Base-by-base conservation (phyloP, 2,329 filamentous ascomycete species). In the Diplodia scrobiculata region DNA sequence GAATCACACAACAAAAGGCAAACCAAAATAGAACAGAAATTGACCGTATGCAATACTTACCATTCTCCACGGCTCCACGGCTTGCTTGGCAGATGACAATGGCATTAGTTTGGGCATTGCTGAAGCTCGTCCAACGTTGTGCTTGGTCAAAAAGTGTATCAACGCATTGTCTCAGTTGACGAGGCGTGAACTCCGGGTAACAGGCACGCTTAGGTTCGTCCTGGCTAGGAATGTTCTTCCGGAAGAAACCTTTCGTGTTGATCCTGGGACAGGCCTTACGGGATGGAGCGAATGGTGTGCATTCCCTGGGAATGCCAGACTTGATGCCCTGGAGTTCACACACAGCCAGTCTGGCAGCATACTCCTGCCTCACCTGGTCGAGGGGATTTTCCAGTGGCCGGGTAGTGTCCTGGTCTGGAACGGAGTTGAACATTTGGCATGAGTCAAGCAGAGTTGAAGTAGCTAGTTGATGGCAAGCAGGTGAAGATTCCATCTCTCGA, bases 81-180 rank as follows among this genome's bases (percentile, higher is more conserved):
- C 84, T 83, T 32, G 86, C 86, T 68, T 87, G 83, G 69, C 88
- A 90, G 70, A 89, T 85, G 19, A 86, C 76, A 51, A 86, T 78
- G 1, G 86, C 86, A 69, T 87, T 86, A 66, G 87, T 84, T 65
- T 82, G 80, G 66, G 81, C 84, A 73, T 87, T 87, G 69, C 84
- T 86, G 76, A 87, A 90, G 27, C 86, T 88, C 1, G 82, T 87
- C 86, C 87, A 89, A 73, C 81, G 84, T 52, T 86, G 85, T 1
- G 83, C 80, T 27, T 82, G 79, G 19, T 81, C 80, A 53, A 84
- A 82, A 1, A 90, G 74, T 4, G 81, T 81, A 53, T 77, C 79
- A 4, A 87, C 75, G 69, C 87, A 90, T 10, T 76, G 71, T 53
- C 80, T 77, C 27, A 87, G 73, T 53, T 80, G 70, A 14, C 70